These are phyloP conservation scores for Oleoguttula mirabilis DNA, from an alignment of 495 filamentous ascomycete genomes.

Conservation along the genomic window DNA sequence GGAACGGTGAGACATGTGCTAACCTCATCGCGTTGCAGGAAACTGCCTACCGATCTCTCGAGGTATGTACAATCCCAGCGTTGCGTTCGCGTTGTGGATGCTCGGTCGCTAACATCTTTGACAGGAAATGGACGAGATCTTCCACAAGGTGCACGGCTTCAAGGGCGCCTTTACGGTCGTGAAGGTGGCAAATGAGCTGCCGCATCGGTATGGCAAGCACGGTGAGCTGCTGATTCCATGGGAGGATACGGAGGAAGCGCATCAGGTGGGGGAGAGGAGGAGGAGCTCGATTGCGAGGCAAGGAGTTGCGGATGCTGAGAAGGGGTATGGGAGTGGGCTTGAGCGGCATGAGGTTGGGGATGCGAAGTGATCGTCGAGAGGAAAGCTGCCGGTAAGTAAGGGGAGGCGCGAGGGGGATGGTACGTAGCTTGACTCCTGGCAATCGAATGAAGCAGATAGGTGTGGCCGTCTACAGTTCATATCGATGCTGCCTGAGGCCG, in stretches of 20 bases:
- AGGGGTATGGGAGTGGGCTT: no score
- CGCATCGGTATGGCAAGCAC: slow-evolving; percentile 57
- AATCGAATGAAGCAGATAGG: no score
- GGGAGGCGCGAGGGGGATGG: no score
- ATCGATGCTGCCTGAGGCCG: no score
- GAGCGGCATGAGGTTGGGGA: no score
- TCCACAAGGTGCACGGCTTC: slow-evolving; percentile 25
- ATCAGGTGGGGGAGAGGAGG: slow-evolving; percentile 6
- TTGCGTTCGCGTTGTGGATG: neutral
- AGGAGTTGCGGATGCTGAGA: neutral
- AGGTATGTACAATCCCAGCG: slow-evolving; percentile 26
- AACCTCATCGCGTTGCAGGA: no score
- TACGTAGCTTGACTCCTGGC: no score
- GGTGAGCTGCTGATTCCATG: slow-evolving; percentile 32
- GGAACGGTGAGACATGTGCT: no score
- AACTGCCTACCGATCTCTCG: slow-evolving; percentile 44
- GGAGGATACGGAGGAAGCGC: slow-evolving; percentile 21
- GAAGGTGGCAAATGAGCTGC: slow-evolving; percentile 44
- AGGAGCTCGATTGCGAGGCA: slow-evolving; percentile 8
- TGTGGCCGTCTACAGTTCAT: no score
- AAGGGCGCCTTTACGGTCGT: slow-evolving; percentile 45
- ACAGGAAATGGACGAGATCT: slow-evolving; percentile 31
- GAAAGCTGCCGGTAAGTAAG: no score
- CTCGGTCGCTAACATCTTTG: neutral
- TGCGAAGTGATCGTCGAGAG: no score